A percentile compares a stretch with the other conserved stretches of the same genome.
These are phyloP conservation scores for Nigrospora osmanthi DNA, from an alignment of 2,329 filamentous ascomycete genomes.

Conservation along the genomic window DNA sequence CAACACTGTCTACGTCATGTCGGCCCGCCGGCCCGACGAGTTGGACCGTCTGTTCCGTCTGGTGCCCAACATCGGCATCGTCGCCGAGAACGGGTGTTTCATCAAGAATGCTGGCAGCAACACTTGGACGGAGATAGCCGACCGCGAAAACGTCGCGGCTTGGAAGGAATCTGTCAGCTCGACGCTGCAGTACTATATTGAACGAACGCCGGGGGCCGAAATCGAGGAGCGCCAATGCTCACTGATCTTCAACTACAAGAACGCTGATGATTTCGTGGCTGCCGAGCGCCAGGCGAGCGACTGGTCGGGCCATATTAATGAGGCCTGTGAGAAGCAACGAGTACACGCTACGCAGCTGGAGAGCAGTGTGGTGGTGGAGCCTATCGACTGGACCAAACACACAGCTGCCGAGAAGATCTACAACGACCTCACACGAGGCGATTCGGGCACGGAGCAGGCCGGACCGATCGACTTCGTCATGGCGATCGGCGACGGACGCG, in stretches of 20 bases:
- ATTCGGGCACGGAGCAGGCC: slow-evolving; percentile 17
- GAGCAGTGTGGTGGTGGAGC: slow-evolving; percentile 75
- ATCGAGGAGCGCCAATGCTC: slow-evolving; percentile 91
- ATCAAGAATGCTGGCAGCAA: slow-evolving; percentile 62
- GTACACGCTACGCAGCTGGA: slow-evolving; percentile 80
- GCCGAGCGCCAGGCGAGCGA: slow-evolving; percentile 78
- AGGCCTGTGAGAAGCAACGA: slow-evolving; percentile 75
- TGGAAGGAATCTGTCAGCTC: slow-evolving; percentile 82
- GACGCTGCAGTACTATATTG: slow-evolving; percentile 83
- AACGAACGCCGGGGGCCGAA: slow-evolving; percentile 79
- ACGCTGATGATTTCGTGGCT: slow-evolving; percentile 66
- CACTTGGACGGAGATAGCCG: slow-evolving; percentile 72
- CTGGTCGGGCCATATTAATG: slow-evolving; percentile 91
- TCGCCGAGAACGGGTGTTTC: slow-evolving; percentile 93
- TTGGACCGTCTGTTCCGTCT: slow-evolving; percentile 79
- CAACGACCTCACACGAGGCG: slow-evolving; percentile 40
- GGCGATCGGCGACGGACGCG: slow-evolving; percentile 82
- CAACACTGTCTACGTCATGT: slow-evolving; percentile 93
- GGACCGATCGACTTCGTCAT: slow-evolving; percentile 74
- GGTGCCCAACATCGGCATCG: slow-evolving; percentile 76
- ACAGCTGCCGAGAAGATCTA: slow-evolving; percentile 73
- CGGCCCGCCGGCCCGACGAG: slow-evolving; percentile 77
- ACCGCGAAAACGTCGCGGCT: slow-evolving; percentile 57
- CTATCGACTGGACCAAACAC: slow-evolving; percentile 79
- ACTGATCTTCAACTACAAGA: slow-evolving; percentile 83